Conservation (phyloP, 192 early-diverging fungal genomes). For the Coemansia pectinata region DNA sequence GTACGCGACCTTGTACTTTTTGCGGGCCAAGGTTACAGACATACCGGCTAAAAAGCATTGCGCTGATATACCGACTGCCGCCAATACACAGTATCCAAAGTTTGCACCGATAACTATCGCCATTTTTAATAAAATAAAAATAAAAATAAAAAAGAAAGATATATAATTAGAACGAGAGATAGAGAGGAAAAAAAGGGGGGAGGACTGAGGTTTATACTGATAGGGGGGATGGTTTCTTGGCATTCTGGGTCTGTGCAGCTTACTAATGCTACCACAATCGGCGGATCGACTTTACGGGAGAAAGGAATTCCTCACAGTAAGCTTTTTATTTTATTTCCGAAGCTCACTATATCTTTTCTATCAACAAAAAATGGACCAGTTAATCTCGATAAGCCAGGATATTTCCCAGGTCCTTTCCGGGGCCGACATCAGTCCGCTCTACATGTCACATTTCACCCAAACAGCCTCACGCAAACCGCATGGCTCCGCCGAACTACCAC, state of each 20-base stretch:
- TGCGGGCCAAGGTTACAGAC: constrained; percentile 32
- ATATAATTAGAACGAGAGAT: not conserved
- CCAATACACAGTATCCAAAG: constrained; percentile 52
- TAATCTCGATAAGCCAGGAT: constrained; percentile 20
- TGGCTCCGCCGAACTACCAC: not conserved
- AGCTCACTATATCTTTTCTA: not conserved
- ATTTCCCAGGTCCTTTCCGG: constrained; percentile 21
- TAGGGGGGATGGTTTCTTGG: too few species aligned
- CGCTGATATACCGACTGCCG: constrained; percentile 36
- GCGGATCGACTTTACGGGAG: too few species aligned
- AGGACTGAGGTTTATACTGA: too few species aligned
- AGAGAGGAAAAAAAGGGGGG: not conserved
- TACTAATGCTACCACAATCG: not conserved
- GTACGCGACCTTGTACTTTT: constrained; percentile 49
- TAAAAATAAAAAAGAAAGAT: too few species aligned
- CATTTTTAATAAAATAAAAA: constrained; percentile 24
- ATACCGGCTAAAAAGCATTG: constrained; percentile 29
- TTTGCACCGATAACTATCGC: constrained; percentile 49
- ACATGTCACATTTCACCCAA: constrained; percentile 14
- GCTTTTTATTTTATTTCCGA: too few species aligned
- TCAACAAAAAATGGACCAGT: not conserved
- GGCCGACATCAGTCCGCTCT: constrained; percentile 12
- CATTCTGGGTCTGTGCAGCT: not conserved
- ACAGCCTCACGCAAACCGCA: not conserved
- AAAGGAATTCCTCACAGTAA: too few species aligned